A percentile compares a stretch with the other conserved stretches of the same genome.
These are phyloP conservation scores for Terfezia boudieri DNA, from an alignment of 495 filamentous ascomycete genomes.

Conservation along the genomic window DNA sequence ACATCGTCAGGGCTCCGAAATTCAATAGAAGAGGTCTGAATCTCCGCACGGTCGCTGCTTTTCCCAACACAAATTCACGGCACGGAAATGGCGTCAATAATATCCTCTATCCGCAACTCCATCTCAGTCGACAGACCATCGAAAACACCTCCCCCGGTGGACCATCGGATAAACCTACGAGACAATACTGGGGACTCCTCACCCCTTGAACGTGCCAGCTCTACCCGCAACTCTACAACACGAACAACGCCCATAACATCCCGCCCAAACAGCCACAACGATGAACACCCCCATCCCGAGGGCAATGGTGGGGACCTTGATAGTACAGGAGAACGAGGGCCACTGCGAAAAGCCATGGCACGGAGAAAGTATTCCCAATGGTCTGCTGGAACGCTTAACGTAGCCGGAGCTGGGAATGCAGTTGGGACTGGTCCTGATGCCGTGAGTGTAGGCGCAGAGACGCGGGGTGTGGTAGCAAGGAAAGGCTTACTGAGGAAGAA, in stretches of 20 bases:
- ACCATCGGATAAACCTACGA: slow-evolving; percentile 10
- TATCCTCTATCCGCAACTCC: slow-evolving; percentile 1
- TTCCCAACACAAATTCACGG: too few species aligned
- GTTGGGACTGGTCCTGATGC: not conserved
- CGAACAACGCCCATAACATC: not conserved
- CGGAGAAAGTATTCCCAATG: slow-evolving; percentile 13
- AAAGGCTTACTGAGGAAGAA: not conserved
- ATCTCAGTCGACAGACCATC: not conserved
- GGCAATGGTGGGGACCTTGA: not conserved
- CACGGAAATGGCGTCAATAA: slow-evolving; percentile 6
- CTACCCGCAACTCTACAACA: slow-evolving; percentile 1
- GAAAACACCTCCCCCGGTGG: not conserved
- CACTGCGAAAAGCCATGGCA: slow-evolving; percentile 15
- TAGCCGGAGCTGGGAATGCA: not conserved
- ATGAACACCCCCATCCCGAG: too few species aligned
- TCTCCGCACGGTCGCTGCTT: too few species aligned
- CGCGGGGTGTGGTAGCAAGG: too few species aligned
- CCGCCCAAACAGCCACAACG: not conserved
- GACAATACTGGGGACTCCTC: slow-evolving; percentile 11
- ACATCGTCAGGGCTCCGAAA: too few species aligned
- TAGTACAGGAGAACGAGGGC: not conserved
- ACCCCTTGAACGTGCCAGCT: not conserved
- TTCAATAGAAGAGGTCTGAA: too few species aligned
- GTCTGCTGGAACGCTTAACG: slow-evolving; percentile 2
- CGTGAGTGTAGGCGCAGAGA: not conserved